A percentile compares a stretch with the other conserved stretches of the same genome.
These are phyloP conservation scores for Xylaria sp. DNA, from an alignment of 2,329 filamentous ascomycete species.

Conservation along the genomic window DNA sequence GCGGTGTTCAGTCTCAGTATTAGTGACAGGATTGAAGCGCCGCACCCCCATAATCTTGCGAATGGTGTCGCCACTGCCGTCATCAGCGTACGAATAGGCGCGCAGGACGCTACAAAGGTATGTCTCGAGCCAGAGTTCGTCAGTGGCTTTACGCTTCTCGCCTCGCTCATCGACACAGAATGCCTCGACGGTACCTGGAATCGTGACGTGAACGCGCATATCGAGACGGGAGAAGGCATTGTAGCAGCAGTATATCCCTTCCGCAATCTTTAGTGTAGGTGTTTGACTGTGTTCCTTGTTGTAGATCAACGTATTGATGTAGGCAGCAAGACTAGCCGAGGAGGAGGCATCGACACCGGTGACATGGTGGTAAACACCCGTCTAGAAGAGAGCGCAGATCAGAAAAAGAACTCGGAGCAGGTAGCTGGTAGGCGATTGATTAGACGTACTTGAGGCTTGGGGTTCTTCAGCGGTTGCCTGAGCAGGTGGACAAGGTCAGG, in stretches of 20 bases:
- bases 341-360: conserved; percentile 97
- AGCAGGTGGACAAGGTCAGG: conserved; percentile 95
- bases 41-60: conserved; percentile 97
- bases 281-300: conserved; percentile 81
- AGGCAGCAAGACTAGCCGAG: conserved; percentile 93
- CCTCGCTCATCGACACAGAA: conserved; percentile 98
- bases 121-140: conserved; percentile 95
- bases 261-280: conserved; percentile 81
- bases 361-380: conserved; percentile 96
- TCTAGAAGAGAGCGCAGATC: conserved; percentile 54
- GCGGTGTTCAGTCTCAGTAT: conserved; percentile 96
- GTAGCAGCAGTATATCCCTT: conserved; percentile 97
- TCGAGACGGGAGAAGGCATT: conserved; percentile 98
- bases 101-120: conserved; percentile 94
- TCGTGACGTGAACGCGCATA: conserved; percentile 98
- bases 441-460: conserved; percentile 51
- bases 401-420: conserved; percentile 15
- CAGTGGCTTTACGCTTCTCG: conserved; percentile 90
- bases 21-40: conserved; percentile 96
- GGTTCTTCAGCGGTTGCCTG: conserved; percentile 69
- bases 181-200: conserved; percentile 93
- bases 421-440: conserved; percentile 35
- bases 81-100: conserved; percentile 95
- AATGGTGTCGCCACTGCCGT: conserved; percentile 91
- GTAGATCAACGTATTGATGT: conserved; percentile 97